A percentile compares a stretch with the other conserved stretches of the same genome.
These are phyloP conservation scores for Sphagnum tenellum DNA, from an alignment of 225 moss, liverwort and hornwort species.

Conservation along the genomic window DNA sequence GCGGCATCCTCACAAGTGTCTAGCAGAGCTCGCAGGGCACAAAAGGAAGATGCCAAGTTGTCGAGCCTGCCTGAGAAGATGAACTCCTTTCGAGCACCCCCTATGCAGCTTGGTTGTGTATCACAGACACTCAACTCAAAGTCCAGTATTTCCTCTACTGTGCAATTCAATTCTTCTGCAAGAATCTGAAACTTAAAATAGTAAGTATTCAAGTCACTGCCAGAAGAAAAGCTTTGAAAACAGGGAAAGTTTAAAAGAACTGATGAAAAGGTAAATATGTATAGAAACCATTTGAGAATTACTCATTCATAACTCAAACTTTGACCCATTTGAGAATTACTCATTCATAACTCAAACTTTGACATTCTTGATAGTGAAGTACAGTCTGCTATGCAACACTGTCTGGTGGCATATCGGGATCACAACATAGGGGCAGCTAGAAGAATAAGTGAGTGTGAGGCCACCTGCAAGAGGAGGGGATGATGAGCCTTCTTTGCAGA, in stretches of 20 bases:
- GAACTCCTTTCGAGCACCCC: constrained; percentile 79
- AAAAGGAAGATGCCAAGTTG: constrained; percentile 74
- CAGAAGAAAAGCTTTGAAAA: no score
- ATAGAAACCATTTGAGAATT: background rate
- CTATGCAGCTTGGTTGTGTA: constrained; percentile 75
- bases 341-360: background rate
- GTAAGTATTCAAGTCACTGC: no score
- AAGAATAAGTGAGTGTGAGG: no score
- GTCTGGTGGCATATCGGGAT: background rate
- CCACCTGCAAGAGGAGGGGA: constrained; percentile 67
- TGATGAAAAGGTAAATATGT: background rate
- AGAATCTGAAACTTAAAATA: constrained; percentile 38
- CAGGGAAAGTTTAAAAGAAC: background rate
- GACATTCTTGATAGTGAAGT: no score
- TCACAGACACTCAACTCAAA: constrained; percentile 90
- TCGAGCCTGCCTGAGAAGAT: constrained; percentile 89
- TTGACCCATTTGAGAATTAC: background rate
- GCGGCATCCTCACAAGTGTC: constrained; percentile 45
- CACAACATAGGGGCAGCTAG: background rate
- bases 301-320: background rate
- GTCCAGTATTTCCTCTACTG: constrained; percentile 72
- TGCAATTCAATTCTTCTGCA: constrained; percentile 66
- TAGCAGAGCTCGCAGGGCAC: constrained; percentile 66
- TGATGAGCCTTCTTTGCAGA: constrained; percentile 74
- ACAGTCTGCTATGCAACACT: background rate